phyloP scores from a whole-genome alignment of 208 protist genomes.

The Acanthamoeba triangularis region DNA sequence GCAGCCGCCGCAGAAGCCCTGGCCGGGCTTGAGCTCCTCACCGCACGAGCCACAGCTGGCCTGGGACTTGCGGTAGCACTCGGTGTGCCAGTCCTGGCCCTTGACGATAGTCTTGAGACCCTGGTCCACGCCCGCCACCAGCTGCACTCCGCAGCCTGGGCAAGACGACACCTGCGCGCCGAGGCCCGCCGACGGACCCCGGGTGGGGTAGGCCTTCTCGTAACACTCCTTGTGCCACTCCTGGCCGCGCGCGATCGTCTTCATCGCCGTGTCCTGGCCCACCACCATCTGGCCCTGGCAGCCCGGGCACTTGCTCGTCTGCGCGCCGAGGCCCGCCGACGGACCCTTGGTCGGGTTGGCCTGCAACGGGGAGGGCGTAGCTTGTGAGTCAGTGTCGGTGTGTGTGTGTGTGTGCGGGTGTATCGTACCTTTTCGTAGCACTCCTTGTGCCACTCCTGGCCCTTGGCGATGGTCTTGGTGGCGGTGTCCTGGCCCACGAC shows the following conservation, averaged over 20 bases:
- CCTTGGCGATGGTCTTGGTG: not conserved
- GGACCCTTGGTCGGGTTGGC: constrained; percentile 53
- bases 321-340: constrained; percentile 8
- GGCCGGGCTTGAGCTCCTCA: constrained; percentile 52
- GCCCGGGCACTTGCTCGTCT: constrained; percentile 31
- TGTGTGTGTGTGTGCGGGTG: not conserved
- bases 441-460: constrained; percentile 64
- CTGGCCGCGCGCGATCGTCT: constrained; percentile 60
- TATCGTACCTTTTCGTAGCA: not conserved
- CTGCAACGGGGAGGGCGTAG: not conserved
- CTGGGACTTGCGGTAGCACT: constrained; percentile 51
- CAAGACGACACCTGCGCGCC: not conserved
- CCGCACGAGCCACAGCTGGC: constrained; percentile 42
- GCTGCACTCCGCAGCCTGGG: constrained; percentile 20
- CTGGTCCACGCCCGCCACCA: constrained; percentile 38
- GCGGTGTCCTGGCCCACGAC: constrained; percentile 26
- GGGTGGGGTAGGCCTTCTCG: constrained; percentile 42
- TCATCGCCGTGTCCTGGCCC: constrained; percentile 51
- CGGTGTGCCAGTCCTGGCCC: constrained; percentile 72
- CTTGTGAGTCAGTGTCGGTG: no score
- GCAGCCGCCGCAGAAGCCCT: constrained; percentile 24
- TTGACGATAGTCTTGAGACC: constrained; percentile 65
- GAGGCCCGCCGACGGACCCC: constrained; percentile 42
- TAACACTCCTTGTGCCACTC: constrained; percentile 76
- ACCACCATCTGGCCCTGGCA: constrained; percentile 51